Evolutionary conservation across 305 asterid species (phyloP).

Genomic region (Ajuga reptans): DNA sequence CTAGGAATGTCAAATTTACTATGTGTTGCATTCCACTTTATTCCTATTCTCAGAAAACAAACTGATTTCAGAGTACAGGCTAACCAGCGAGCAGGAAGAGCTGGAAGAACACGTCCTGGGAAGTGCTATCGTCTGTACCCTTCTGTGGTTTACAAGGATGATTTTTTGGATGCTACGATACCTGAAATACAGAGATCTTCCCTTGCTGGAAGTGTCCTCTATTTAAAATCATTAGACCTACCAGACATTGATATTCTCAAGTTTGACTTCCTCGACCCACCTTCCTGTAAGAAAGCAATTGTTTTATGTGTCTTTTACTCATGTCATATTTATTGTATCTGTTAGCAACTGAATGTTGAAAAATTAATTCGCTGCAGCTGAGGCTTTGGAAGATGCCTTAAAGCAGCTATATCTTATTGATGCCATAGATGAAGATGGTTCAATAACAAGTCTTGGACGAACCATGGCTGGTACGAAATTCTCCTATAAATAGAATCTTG

Average conservation of each 20-base stretch:
- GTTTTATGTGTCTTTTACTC: slow-evolving; percentile 2
- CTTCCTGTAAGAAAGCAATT: slow-evolving; percentile 53
- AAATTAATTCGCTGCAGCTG: slow-evolving; percentile 45
- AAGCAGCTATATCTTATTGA: slow-evolving; percentile 77
- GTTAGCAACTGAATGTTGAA: slow-evolving; percentile 9
- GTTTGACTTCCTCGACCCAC: slow-evolving; percentile 90
- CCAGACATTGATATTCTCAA: slow-evolving; percentile 88
- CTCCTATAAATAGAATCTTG: background rate
- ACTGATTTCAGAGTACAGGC: slow-evolving; percentile 78
- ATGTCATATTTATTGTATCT: slow-evolving; percentile 10
- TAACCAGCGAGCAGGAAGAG: slow-evolving; percentile 94
- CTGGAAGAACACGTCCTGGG: slow-evolving; percentile 97
- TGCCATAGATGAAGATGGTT: slow-evolving; percentile 85
- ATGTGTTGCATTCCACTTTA: background rate
- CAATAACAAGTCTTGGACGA: slow-evolving; percentile 68
- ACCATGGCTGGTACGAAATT: slow-evolving; percentile 69
- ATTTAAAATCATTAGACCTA: slow-evolving; percentile 81
- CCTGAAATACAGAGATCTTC: slow-evolving; percentile 99
- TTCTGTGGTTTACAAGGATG: slow-evolving; percentile 56
- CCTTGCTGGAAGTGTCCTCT: slow-evolving; percentile 88
- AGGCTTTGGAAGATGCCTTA: slow-evolving; percentile 88
- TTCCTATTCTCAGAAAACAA: slow-evolving; percentile 17
- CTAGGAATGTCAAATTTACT: background rate
- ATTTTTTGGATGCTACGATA: slow-evolving; percentile 78
- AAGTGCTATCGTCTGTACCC: slow-evolving; percentile 87